Base-by-base conservation (phyloP, 768 basidiomycete genomes). In the Lentinula guzmanii region DNA sequence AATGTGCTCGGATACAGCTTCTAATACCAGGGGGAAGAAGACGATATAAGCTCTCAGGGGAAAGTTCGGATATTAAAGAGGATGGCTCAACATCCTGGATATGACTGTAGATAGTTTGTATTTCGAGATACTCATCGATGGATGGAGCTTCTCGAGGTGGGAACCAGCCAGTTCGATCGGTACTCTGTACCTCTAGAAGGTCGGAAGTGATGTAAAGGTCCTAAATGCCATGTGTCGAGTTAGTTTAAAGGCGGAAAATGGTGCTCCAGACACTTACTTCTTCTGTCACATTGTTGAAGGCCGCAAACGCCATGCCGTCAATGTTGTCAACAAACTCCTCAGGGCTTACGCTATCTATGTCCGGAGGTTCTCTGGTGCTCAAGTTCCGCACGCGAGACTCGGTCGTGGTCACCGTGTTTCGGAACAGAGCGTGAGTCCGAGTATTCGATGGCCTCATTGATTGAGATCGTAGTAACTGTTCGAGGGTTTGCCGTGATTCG, bases 101-200 rank as follows among this genome's bases (percentile, higher is more conserved):
- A 65, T 90, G 84, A 2, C 85, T 81, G 70, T 90, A 87, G 65
- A 94, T 86, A 24, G 82, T 87, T 69, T 93, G 90, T 51, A 93
- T 86, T 64, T 92, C 89, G n/a, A 86, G 77, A 3, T 79, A 76
- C 52, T 94, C 92, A 10, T 83, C 80, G 52, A 75, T 71, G 0
- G 78, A 72, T 15, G 72, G 72, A 0, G 76, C 69, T n/a, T 93
- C 91, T 58, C 84, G 77, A 35, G 74, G 59, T 3, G 78, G 75
- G 71, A 92, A 90, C 91, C 92, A 94, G 2, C 89, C 92, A 2
- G 83, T 86, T 35, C 86, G 83, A 69, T 94, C 92, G 15, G 84
- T 82, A 1, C 83, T 86, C 70, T 94, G 92, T 0, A 91, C 83
- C 71, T 94, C 92, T 9, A 94, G 78, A 16, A 93, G 72, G 70